Evolutionary conservation across 768 basidiomycete species (phyloP).

Genomic region (Peribolospora kevripleyi): DNA sequence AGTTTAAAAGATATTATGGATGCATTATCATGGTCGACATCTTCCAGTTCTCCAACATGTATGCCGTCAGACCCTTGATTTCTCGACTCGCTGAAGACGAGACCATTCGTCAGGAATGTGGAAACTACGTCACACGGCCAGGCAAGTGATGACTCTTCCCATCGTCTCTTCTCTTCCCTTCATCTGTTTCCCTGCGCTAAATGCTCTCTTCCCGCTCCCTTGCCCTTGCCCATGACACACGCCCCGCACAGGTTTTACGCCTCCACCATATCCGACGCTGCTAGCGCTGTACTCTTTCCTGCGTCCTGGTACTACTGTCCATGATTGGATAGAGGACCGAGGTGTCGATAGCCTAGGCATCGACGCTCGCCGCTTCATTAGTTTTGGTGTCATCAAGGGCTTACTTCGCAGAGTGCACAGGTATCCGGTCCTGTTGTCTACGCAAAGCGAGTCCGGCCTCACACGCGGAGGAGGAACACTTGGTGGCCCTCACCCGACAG

Average conservation of each 20-base stretch:
- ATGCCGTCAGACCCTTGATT: conserved; percentile 63
- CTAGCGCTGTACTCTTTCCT: conserved; percentile 67
- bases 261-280: conserved; percentile 55
- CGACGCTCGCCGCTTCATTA: conserved; percentile 80
- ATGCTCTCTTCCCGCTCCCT: not conserved
- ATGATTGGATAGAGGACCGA: conserved; percentile 65
- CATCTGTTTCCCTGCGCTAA: conserved; percentile 1
- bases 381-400: conserved; percentile 96
- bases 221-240: conserved; percentile 18
- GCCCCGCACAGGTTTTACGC: conserved; percentile 21
- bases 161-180: not conserved
- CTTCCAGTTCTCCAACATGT: conserved; percentile 95
- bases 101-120: conserved; percentile 74
- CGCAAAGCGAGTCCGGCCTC: not conserved
- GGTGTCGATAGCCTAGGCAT: conserved; percentile 47
- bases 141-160: conserved; percentile 23
- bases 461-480: not conserved
- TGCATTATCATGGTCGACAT: conserved; percentile 92
- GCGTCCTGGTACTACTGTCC: conserved; percentile 54
- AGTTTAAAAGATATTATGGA: conserved; percentile 56
- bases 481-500: not conserved
- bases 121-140: conserved; percentile 61
- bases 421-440: conserved; percentile 44
- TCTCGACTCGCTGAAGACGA: conserved; percentile 43
- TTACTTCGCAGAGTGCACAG: conserved; percentile 80